Percentiles rank a stretch among this genome's conserved stretches.
phyloP scores from a whole-genome alignment of 176 grass and related monocot genomes.

The Avena sativa region DNA sequence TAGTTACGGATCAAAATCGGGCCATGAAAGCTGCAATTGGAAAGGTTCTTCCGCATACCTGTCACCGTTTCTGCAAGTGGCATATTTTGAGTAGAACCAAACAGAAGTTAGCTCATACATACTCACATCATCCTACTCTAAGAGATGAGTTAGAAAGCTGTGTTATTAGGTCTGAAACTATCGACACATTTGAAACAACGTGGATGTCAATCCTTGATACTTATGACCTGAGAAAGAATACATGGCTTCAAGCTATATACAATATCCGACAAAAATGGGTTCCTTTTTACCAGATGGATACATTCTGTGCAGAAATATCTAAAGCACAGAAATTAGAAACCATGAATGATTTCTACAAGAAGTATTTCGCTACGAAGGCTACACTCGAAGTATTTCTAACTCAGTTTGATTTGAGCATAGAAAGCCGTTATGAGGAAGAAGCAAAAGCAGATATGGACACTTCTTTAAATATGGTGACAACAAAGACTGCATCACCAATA shows the following conservation, averaged over 20 bases:
- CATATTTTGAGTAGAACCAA: constrained; percentile 80
- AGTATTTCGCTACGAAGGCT: constrained; percentile 74
- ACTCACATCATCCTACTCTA: constrained; percentile 66
- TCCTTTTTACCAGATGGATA: constrained; percentile 74
- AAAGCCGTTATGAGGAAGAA: constrained; percentile 68
- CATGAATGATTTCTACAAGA: constrained; percentile 90
- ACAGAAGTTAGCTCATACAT: constrained; percentile 74
- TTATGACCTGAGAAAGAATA: constrained; percentile 85
- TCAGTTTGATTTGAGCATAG: constrained; percentile 72
- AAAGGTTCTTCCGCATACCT: constrained; percentile 74
- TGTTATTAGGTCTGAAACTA: constrained; percentile 70
- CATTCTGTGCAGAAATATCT: constrained; percentile 82
- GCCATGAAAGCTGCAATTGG: constrained; percentile 72
- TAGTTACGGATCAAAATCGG: constrained; percentile 85
- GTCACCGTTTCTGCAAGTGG: constrained; percentile 91
- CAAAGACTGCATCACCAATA: constrained; percentile 83
- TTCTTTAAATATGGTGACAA: constrained; percentile 50
- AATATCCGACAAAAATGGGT: constrained; percentile 90
- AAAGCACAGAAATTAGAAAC: constrained; percentile 72
- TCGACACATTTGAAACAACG: constrained; percentile 64
- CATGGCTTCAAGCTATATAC: constrained; percentile 88
- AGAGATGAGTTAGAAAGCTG: constrained; percentile 82
- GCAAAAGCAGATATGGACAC: constrained; percentile 65
- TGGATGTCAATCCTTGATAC: constrained; percentile 79
- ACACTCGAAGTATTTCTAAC: constrained; percentile 81